Conservation (phyloP, 192 early-diverging fungal genomes). For the Coemansia sp. region DNA sequence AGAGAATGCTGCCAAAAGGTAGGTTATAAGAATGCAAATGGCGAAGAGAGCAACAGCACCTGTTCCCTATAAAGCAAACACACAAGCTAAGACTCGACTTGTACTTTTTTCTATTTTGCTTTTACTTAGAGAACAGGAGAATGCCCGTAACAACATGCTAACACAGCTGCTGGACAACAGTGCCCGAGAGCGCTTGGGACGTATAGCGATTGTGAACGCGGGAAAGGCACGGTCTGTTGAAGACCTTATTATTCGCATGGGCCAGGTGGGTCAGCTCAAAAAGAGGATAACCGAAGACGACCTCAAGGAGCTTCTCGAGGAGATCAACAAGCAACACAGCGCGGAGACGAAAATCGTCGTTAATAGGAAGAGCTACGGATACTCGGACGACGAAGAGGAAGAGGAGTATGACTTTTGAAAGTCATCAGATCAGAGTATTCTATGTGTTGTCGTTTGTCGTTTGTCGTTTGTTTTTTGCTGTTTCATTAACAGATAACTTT, state of each 20-base stretch:
- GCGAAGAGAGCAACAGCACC: too few species aligned
- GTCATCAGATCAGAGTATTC: not conserved
- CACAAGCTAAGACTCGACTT: not conserved
- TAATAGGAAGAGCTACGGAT: conserved; percentile 20
- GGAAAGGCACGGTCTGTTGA: conserved; percentile 88
- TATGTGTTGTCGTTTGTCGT: not conserved
- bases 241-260: conserved; percentile 90
- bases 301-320: conserved; percentile 81
- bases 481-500: not conserved
- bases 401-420: conserved; percentile 39
- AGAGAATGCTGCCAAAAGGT: conserved; percentile 6
- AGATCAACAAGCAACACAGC: conserved; percentile 66
- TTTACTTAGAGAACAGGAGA: conserved; percentile 69
- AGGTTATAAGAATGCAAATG: not conserved
- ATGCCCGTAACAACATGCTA: conserved; percentile 79
- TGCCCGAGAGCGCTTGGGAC: conserved; percentile 81
- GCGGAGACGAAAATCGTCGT: conserved; percentile 32
- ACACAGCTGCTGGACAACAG: conserved; percentile 77
- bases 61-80: too few species aligned
- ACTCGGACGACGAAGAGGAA: conserved; percentile 16
- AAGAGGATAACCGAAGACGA: conserved; percentile 80
- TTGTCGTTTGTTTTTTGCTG: not conserved
- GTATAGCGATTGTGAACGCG: conserved; percentile 87
- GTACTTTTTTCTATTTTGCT: not conserved
- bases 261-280: conserved; percentile 76